A percentile compares a stretch with the other conserved stretches of the same genome.
phyloP scores from a whole-genome alignment of 192 early-diverging fungal genomes.

The Umbelopsis sp. region DNA sequence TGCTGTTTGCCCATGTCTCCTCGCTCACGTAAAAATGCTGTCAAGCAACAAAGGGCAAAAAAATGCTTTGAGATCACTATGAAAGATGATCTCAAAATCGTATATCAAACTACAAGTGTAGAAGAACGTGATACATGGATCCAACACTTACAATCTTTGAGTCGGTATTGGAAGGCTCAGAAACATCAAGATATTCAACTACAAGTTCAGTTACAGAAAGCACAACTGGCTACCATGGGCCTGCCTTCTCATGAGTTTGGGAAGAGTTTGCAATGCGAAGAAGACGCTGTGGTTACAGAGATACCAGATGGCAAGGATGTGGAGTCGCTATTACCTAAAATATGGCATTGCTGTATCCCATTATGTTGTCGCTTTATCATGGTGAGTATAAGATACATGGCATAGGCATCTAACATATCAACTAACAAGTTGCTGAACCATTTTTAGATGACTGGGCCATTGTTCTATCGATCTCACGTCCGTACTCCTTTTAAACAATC shows the following conservation, averaged over 20 bases:
- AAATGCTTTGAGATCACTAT: neutral
- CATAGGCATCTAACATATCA: too few species aligned
- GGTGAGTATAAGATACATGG: neutral
- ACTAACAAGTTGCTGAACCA: neutral
- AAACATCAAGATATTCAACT: neutral
- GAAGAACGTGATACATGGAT: conserved; percentile 8
- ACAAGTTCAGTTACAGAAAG: neutral
- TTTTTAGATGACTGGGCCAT: neutral
- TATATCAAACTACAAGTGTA: neutral
- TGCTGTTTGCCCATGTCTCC: neutral
- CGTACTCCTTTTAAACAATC: neutral
- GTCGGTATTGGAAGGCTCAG: neutral
- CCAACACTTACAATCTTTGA: neutral
- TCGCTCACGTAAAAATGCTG: too few species aligned
- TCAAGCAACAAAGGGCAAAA: neutral
- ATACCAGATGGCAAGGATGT: neutral
- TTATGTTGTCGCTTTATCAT: neutral
- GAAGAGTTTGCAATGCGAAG: too few species aligned
- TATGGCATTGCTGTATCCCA: neutral
- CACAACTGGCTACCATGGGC: too few species aligned
- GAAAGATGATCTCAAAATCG: neutral
- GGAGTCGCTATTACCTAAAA: neutral
- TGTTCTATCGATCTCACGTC: neutral
- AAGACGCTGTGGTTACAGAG: too few species aligned
- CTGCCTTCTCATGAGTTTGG: too few species aligned